Percentiles rank a stretch among this genome's conserved stretches.
phyloP scores from a whole-genome alignment of 306 rosid genomes.

The Gastrolobium bilobum region DNA sequence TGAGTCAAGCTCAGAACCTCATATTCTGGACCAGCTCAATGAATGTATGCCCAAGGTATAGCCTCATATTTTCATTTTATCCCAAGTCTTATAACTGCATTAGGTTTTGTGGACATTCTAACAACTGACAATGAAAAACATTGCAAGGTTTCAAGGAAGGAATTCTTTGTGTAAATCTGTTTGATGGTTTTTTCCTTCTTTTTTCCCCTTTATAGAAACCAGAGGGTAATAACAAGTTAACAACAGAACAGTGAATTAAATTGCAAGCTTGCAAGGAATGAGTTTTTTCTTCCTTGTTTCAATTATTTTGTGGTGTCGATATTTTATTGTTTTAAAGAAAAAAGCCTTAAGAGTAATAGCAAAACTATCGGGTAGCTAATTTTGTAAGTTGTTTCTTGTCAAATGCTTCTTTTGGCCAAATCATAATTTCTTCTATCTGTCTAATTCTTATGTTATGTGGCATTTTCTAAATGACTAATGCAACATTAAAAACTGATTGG shows the following conservation, averaged over 20 bases:
- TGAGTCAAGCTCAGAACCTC: slow-evolving; percentile 54
- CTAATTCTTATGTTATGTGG: background rate
- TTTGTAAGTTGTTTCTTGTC: slow-evolving; percentile 28
- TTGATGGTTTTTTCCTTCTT: background rate
- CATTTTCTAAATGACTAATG: slow-evolving; percentile 20
- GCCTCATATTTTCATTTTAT: slow-evolving; percentile 25
- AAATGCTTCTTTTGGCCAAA: slow-evolving; percentile 10
- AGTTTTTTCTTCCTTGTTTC: slow-evolving; percentile 17
- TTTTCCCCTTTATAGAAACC: background rate
- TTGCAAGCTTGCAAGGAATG: slow-evolving; percentile 3
- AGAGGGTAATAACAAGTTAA: slow-evolving; percentile 15
- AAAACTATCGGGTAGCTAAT: slow-evolving; percentile 12
- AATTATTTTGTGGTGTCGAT: slow-evolving; percentile 9
- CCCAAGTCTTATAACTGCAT: slow-evolving; percentile 16
- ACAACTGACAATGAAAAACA: slow-evolving; percentile 23
- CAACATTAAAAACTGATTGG: slow-evolving; percentile 20
- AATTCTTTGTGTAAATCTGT: slow-evolving; percentile 8
- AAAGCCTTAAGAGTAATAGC: slow-evolving; percentile 1
- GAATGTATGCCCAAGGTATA: slow-evolving; percentile 79
- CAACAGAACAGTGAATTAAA: background rate
- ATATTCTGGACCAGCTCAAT: slow-evolving; percentile 55
- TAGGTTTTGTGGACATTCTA: slow-evolving; percentile 22
- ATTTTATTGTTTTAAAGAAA: background rate
- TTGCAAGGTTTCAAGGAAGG: slow-evolving; percentile 25
- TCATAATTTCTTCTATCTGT: background rate